These are phyloP conservation scores for Sphaceloma murrayae DNA, from an alignment of 2,329 filamentous ascomycete species.

Conservation along the genomic window DNA sequence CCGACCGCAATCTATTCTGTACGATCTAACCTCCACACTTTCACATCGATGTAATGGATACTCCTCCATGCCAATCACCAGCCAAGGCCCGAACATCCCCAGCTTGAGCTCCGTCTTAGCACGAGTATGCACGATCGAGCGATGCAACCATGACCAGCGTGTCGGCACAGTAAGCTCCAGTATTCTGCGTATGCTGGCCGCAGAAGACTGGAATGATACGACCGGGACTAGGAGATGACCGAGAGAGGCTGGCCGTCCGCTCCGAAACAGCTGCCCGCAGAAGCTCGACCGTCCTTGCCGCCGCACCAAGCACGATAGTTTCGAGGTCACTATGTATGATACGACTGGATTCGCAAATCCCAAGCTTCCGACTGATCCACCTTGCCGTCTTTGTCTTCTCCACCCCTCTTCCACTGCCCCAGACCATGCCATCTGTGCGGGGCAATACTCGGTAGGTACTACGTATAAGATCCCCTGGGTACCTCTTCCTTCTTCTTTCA, in stretches of 20 bases:
- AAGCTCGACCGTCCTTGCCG: constrained; percentile 8
- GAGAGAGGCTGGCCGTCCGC: too few species aligned
- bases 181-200: too few species aligned
- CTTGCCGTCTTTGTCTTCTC: constrained; percentile 2
- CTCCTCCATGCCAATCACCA: constrained; percentile 2
- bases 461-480: constrained; percentile 10
- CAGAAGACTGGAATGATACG: too few species aligned
- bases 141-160: too few species aligned
- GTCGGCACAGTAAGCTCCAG: too few species aligned
- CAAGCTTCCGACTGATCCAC: constrained; percentile 13
- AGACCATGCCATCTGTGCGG: constrained; percentile 5
- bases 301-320: constrained; percentile 2
- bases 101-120: neutral
- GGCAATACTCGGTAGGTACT: neutral
- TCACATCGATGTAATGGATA: constrained; percentile 5
- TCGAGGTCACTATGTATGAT: neutral
- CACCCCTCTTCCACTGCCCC: neutral
- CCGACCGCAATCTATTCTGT: constrained; percentile 2
- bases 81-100: neutral
- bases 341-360: constrained; percentile 7
- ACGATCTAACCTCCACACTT: constrained; percentile 3
- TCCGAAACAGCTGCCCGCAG: too few species aligned
- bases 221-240: too few species aligned
- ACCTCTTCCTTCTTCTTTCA: neutral
- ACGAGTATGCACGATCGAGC: neutral